phyloP scores from a whole-genome alignment of 257 asterid species.

The Jasminum sambac region DNA sequence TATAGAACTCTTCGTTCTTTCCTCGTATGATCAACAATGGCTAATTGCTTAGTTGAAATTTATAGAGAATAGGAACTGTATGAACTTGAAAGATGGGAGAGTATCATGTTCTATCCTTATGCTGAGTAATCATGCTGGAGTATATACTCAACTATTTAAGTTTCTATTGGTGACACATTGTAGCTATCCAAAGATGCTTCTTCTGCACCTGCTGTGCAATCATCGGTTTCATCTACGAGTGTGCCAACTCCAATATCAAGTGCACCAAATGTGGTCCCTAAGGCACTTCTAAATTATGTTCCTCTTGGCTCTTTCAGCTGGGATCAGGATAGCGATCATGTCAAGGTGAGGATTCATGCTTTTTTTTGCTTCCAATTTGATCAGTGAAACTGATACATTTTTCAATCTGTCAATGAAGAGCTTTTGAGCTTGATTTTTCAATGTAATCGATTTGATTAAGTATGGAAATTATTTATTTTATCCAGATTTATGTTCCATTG shows the following conservation, averaged over 20 bases:
- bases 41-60: background rate
- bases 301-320: conserved; percentile 85
- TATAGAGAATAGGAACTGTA: background rate
- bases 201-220: conserved; percentile 30
- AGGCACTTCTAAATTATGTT: conserved; percentile 38
- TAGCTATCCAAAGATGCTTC: conserved; percentile 50
- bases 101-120: no score
- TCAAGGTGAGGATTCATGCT: conserved; percentile 50
- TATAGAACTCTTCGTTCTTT: background rate
- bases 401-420: no score
- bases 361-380: no score
- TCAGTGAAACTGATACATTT: no score
- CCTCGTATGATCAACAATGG: background rate
- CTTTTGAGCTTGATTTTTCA: no score
- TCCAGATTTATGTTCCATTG: conserved; percentile 71
- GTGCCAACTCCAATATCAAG: conserved; percentile 25
- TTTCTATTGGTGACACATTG: background rate
- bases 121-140: background rate
- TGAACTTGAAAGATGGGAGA: background rate
- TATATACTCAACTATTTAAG: background rate
- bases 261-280: conserved; percentile 38
- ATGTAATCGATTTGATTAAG: background rate
- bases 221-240: conserved; percentile 28
- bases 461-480: background rate
- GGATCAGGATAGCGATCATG: conserved; percentile 83